Conservation (phyloP, 2,329 filamentous ascomycete species). For the Cryphonectria parasitica region DNA sequence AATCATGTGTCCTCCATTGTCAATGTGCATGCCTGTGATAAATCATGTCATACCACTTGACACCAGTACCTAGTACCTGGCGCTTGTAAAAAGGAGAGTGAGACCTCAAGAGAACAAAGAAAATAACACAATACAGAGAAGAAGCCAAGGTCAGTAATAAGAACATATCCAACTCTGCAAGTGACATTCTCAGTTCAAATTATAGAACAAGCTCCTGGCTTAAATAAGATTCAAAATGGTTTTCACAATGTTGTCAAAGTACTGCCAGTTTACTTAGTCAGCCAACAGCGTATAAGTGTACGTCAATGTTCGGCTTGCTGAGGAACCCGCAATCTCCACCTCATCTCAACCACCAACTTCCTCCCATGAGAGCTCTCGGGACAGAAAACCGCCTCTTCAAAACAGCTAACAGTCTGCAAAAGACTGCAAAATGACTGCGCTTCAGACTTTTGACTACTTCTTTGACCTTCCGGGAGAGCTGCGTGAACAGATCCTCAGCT, state of each 20-base stretch:
- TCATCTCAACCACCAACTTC: not conserved
- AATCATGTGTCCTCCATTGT: not conserved
- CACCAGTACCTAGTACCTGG: not conserved
- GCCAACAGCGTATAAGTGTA: not conserved
- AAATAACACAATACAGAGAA: no score
- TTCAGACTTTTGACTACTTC: slow-evolving; percentile 32
- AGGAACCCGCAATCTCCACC: not conserved
- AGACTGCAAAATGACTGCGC: not conserved
- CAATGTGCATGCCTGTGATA: not conserved
- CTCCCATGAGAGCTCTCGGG: not conserved
- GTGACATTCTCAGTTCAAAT: no score
- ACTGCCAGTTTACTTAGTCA: slow-evolving; percentile 5
- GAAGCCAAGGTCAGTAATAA: no score
- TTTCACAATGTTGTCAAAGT: not conserved
- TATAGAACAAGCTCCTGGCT: not conserved
- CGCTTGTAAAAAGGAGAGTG: no score
- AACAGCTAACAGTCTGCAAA: not conserved
- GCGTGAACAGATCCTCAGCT: slow-evolving; percentile 35
- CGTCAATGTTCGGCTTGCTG: not conserved
- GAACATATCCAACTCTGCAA: no score
- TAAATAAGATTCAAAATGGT: not conserved
- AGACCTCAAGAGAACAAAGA: no score
- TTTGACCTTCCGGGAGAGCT: slow-evolving; percentile 38
- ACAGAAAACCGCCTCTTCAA: not conserved
- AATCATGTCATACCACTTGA: not conserved